Evolutionary conservation across 1,284 basidiomycete genomes (phyloP).

Genomic region (Ceratobasidium papillatum): DNA sequence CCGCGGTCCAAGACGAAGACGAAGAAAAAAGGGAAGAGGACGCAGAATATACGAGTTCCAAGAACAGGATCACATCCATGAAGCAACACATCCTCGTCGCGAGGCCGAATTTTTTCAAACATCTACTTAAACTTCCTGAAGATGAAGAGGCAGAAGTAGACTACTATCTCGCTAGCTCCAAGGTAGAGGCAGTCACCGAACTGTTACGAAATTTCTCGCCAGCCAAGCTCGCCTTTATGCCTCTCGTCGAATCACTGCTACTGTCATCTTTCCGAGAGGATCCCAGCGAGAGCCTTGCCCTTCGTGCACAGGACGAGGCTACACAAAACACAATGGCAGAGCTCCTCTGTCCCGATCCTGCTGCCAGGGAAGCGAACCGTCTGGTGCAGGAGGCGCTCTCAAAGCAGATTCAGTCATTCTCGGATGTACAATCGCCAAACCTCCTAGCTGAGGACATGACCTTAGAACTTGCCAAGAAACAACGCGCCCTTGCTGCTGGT

Average conservation of each 20-base stretch:
- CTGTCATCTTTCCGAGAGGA: slow-evolving; percentile 2
- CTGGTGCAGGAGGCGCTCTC: not conserved
- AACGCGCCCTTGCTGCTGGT: not conserved
- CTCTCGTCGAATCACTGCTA: slow-evolving; percentile 15
- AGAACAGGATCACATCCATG: not conserved
- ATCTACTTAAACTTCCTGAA: not conserved
- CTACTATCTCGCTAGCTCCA: not conserved
- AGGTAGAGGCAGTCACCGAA: slow-evolving; percentile 3
- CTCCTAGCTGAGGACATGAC: slow-evolving; percentile 4
- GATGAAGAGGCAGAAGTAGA: not conserved
- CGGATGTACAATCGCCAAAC: slow-evolving; percentile 2
- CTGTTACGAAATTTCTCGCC: slow-evolving; percentile 15
- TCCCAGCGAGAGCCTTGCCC: not conserved
- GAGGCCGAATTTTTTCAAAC: slow-evolving; percentile 29
- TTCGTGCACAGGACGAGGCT: not conserved
- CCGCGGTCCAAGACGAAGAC: not conserved
- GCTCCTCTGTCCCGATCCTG: slow-evolving; percentile 13
- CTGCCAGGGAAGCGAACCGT: not conserved
- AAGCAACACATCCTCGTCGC: slow-evolving; percentile 18
- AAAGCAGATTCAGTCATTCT: slow-evolving; percentile 4
- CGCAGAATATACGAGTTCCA: not conserved
- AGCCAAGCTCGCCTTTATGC: not conserved
- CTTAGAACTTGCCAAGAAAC: not conserved
- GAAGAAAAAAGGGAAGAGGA: not conserved
- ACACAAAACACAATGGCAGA: not conserved